Evolutionary conservation across 495 filamentous ascomycete genomes (phyloP), one percentile per base, ranked within the genome.

Genomic region (Entonaema liquescens): DNA sequence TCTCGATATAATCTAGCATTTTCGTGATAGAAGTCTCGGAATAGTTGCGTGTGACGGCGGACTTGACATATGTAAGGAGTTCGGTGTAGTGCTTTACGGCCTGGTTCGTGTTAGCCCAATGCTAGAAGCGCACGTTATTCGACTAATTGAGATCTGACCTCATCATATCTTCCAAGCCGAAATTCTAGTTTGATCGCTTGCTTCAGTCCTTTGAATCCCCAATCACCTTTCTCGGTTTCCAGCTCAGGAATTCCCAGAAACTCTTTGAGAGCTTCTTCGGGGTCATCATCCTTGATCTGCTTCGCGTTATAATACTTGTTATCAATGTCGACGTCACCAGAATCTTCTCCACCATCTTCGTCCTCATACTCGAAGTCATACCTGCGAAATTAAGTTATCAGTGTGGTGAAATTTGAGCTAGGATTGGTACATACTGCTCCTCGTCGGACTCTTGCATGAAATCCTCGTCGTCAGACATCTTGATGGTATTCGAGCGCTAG

Each of bases 271-370:
- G 95, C 95, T 61, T 92, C 93, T 73, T 97, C 90, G 2, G 96
- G 93, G 67, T 91, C 92, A 60, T 88, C 89, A 8, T 84, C 86
- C 82, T 99, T 99, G 80, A 96, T 90, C 80, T 97, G 94, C 83
- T 99, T 99, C 26, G 95, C 95, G 82, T 97, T 98, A 86, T 98
- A 99, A 83, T 99, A 99, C 82, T 97, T 97, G 83, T 99, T 99
- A 79, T 98, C 96, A 76, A 98, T 94, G 63, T 95, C 94, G 71
- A 98, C 91, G 78, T 97, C 92, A 21, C 91, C 92, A 38, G 84
- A 87, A 50, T 97, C 91, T 49, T 97, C 93, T 17, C n/a, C 50
- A 17, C 94, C 95, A 67, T 96, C 94, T 65, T 92, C 90, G 76
- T 95, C 88, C 42, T 89, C 92, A 80, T 98, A 98, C 68, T 99